Evolutionary conservation across 495 filamentous ascomycete species (phyloP).

Genomic region (Trichoderma reesei): DNA sequence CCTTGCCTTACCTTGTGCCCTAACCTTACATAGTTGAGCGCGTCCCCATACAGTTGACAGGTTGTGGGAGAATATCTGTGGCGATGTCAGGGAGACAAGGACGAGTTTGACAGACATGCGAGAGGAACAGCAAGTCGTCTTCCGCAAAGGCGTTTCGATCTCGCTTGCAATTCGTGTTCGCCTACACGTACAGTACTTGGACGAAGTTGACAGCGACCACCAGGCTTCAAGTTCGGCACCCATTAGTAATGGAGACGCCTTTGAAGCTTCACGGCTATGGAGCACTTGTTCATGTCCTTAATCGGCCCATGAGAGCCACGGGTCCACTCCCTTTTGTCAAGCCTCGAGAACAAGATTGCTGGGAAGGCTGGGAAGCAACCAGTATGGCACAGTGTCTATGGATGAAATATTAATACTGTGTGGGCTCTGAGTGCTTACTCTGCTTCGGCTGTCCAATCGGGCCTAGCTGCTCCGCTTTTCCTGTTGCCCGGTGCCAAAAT

Average conservation of each 20-base stretch:
- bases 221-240: too few relatives aligned
- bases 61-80: too few relatives aligned
- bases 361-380: neutral
- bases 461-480: neutral
- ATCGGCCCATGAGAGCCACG: neutral
- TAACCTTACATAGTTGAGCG: constrained; percentile 8
- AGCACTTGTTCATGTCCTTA: neutral
- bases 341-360: neutral
- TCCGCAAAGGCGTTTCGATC: too few relatives aligned
- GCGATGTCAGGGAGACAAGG: too few relatives aligned
- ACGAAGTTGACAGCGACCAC: too few relatives aligned
- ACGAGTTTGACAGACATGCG: too few relatives aligned
- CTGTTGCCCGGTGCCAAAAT: neutral
- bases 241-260: neutral
- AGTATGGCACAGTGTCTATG: neutral
- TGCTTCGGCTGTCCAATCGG: neutral
- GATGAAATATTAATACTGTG: neutral
- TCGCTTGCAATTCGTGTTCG: too few relatives aligned
- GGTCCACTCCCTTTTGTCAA: neutral
- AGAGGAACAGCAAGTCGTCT: too few relatives aligned
- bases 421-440: neutral
- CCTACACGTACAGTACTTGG: too few relatives aligned
- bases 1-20: neutral
- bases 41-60: too few relatives aligned
- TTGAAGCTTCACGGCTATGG: neutral